Base-by-base conservation (phyloP, 164 flowering plant genomes). In the Kalanchoe fedtschenkoi region DNA sequence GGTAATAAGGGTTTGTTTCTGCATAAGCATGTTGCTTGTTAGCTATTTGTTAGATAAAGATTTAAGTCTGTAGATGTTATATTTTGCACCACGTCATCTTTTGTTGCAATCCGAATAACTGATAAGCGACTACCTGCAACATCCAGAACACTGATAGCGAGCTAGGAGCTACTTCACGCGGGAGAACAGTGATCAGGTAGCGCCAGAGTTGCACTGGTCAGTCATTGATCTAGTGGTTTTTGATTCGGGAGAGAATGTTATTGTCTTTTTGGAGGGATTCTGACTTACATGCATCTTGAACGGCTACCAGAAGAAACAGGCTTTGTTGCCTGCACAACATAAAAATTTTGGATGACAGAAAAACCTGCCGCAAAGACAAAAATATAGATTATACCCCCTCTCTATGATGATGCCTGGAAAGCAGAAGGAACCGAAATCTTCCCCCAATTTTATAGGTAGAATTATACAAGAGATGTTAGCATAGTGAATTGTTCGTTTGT, bases 151-250 rank as follows among this genome's bases (percentile, higher is more conserved):
- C 87, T 8, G 84, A 85, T 30, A 81, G 82, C 63, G 86, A 83
- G 58, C 80, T 88, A 58, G 93, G 91, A 69, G 85, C 88, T 46
- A 81, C 83, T 14, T 88, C 85, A 32, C 70, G 81, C n/a, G 93
- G 93, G 58, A 82, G 93, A 81, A 80, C 88, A 22, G 81, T 78
- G 47, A 91, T 88, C 55, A 74, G 97, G 68, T 89, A 77, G 84
- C 65, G n/a, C 42, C 34, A n/a, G n/a, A n/a, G n/a, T n/a, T n/a
- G n/a, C n/a, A n/a, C n/a, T n/a, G n/a, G n/a, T n/a, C n/a, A n/a
- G n/a, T n/a, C n/a, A n/a, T n/a, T n/a, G n/a, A n/a, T n/a, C n/a
- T n/a, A n/a, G n/a, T 15, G 54, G 32, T 7, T 51, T 51, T 47
- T 51, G 14, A 51, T 44, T 44, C 44, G 4, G 17, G 28, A 51